These are phyloP conservation scores for Penicillium occitanis DNA, from an alignment of 2,329 filamentous ascomycete species.

Conservation along the genomic window DNA sequence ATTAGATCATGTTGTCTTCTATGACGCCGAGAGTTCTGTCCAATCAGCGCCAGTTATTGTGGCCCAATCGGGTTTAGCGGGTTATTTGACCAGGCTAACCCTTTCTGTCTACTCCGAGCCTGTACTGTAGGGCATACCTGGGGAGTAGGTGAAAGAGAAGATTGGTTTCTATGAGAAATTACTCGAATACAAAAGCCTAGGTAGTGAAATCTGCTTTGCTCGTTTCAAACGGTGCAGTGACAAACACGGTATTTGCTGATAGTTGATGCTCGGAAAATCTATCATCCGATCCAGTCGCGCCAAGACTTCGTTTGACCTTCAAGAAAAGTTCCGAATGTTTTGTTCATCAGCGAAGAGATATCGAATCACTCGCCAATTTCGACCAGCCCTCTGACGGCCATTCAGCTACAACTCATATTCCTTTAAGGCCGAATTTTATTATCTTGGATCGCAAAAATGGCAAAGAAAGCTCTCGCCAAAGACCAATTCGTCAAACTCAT, in stretches of 20 bases:
- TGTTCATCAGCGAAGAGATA: not conserved
- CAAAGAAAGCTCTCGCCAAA: slow-evolving; percentile 51
- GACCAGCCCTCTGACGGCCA: not conserved
- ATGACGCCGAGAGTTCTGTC: slow-evolving; percentile 1
- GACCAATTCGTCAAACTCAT: slow-evolving; percentile 94
- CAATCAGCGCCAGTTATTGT: not conserved
- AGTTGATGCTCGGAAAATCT: not conserved
- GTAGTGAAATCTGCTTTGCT: not conserved
- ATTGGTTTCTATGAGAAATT: too few relatives aligned
- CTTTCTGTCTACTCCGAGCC: not conserved
- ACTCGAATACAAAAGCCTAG: not conserved
- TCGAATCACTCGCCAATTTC: not conserved
- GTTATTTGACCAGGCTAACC: not conserved
- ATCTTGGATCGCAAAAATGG: slow-evolving; percentile 40
- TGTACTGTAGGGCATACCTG: too few relatives aligned
- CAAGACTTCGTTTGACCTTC: slow-evolving; percentile 1
- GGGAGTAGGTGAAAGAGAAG: too few relatives aligned
- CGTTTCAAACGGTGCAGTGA: not conserved
- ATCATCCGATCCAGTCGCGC: not conserved
- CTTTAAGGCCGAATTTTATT: too few relatives aligned
- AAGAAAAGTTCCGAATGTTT: slow-evolving; percentile 16
- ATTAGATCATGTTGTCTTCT: not conserved
- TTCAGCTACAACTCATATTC: not conserved
- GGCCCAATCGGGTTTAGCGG: not conserved
- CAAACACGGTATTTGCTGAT: not conserved